These are phyloP conservation scores for Calonectria multiphialidica DNA, from an alignment of 2,329 filamentous ascomycete species.

Conservation along the genomic window DNA sequence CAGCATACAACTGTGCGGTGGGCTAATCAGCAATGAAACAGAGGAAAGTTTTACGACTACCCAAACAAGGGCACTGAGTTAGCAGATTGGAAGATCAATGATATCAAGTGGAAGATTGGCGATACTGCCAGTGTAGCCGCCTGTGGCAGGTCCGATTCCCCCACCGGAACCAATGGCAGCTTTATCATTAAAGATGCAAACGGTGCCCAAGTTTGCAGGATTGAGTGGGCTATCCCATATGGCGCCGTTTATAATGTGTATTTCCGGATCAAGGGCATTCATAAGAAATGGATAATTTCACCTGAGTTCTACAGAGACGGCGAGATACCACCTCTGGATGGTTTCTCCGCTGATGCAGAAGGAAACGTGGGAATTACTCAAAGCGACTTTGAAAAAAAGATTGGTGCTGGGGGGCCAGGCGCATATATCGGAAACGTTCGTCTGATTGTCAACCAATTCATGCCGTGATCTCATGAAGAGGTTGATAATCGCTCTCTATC, in stretches of 20 bases:
- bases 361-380: not conserved
- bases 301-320: not conserved
- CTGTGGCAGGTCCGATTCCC: not conserved
- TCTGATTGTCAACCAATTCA: not conserved
- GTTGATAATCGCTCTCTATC: no score
- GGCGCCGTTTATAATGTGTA: not conserved
- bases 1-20: not conserved
- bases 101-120: not conserved
- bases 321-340: not conserved
- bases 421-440: not conserved
- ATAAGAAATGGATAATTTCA: not conserved
- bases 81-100: not conserved
- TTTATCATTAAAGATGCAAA: not conserved
- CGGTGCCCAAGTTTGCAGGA: not conserved
- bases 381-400: not conserved
- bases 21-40: not conserved
- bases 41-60: not conserved
- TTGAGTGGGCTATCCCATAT: not conserved
- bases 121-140: not conserved
- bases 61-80: not conserved
- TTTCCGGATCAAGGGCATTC: not conserved
- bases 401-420: not conserved
- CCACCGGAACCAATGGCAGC: not conserved
- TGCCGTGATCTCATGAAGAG: not conserved
- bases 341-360: not conserved